These are phyloP conservation scores for Neofusicoccum umdonicola DNA, from an alignment of 2,329 filamentous ascomycete species.

Conservation along the genomic window DNA sequence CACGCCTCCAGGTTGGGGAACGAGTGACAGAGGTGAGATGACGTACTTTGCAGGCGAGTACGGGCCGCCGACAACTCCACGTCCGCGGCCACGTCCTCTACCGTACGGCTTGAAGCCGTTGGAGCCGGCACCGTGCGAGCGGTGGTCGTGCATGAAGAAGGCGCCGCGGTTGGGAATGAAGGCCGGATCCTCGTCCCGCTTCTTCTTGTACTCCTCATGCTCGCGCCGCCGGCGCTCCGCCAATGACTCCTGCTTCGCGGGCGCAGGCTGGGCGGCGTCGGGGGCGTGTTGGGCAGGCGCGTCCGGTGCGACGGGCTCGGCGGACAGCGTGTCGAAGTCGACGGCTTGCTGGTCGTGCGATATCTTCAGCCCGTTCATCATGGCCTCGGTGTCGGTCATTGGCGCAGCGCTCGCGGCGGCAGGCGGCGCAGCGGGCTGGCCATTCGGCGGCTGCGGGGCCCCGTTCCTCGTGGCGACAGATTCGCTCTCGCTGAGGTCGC, in stretches of 20 bases:
- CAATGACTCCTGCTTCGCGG: slow-evolving; percentile 50
- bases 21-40: slow-evolving; percentile 5
- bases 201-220: slow-evolving; percentile 86
- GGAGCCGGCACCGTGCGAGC: slow-evolving; percentile 70
- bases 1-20: slow-evolving; percentile 5
- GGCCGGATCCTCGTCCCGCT: slow-evolving; percentile 82
- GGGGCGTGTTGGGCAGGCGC: slow-evolving; percentile 40
- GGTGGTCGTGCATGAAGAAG: slow-evolving; percentile 96
- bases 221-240: slow-evolving; percentile 75
- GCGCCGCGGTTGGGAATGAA: slow-evolving; percentile 92
- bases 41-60: slow-evolving; percentile 62
- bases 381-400: slow-evolving; percentile 57
- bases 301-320: slow-evolving; percentile 28
- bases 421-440: slow-evolving; percentile 34
- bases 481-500: slow-evolving; percentile 55
- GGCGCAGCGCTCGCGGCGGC: slow-evolving; percentile 41
- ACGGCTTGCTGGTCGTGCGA: slow-evolving; percentile 46
- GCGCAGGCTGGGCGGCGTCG: slow-evolving; percentile 23
- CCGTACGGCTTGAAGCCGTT: slow-evolving; percentile 75
- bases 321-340: slow-evolving; percentile 50
- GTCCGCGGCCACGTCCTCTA: slow-evolving; percentile 62
- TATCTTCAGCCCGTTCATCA: slow-evolving; percentile 59
- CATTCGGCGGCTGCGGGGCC: slow-evolving; percentile 27
- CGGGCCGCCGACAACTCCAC: slow-evolving; percentile 56
- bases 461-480: slow-evolving; percentile 23